A percentile compares a stretch with the other conserved stretches of the same genome.
These are phyloP conservation scores for Blumeria graminis DNA, from an alignment of 2,329 filamentous ascomycete species.

Conservation along the genomic window DNA sequence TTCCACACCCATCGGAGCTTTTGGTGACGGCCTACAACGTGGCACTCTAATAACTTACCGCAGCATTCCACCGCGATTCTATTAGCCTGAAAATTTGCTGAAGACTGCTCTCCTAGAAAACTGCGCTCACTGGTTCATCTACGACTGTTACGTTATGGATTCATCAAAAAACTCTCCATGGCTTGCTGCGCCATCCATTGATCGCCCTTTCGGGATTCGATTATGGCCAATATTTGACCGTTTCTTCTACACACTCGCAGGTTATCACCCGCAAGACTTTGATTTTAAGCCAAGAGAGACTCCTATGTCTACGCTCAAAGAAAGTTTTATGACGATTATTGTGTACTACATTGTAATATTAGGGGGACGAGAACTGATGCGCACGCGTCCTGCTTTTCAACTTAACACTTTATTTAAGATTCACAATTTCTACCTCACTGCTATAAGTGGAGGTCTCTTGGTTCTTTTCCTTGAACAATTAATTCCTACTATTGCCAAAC, in stretches of 20 bases:
- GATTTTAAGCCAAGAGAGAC: conserved; percentile 8
- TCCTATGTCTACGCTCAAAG: conserved; percentile 10
- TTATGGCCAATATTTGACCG: conserved; percentile 8
- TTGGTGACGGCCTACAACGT: not conserved
- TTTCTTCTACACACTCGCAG: conserved; percentile 6
- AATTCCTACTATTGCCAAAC: conserved; percentile 19
- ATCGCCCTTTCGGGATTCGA: conserved; percentile 1
- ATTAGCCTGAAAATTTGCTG: not conserved
- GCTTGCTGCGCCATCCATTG: not conserved
- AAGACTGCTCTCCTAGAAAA: not conserved
- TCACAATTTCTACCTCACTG: conserved; percentile 12
- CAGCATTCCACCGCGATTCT: not conserved
- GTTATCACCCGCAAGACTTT: conserved; percentile 9
- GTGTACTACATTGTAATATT: conserved; percentile 11
- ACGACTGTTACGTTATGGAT: too few species aligned
- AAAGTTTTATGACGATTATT: conserved; percentile 7
- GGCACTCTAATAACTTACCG: not conserved
- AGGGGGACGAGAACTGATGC: conserved; percentile 11
- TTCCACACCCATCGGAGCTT: not conserved
- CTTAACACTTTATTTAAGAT: conserved; percentile 10
- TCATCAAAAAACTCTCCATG: too few species aligned
- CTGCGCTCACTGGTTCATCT: too few species aligned
- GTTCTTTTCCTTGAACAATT: conserved; percentile 11
- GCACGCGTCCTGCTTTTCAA: conserved; percentile 8
- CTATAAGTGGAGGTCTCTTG: conserved; percentile 9